phyloP scores from a whole-genome alignment of 2,329 filamentous ascomycete species.

The Botrytis aclada region DNA sequence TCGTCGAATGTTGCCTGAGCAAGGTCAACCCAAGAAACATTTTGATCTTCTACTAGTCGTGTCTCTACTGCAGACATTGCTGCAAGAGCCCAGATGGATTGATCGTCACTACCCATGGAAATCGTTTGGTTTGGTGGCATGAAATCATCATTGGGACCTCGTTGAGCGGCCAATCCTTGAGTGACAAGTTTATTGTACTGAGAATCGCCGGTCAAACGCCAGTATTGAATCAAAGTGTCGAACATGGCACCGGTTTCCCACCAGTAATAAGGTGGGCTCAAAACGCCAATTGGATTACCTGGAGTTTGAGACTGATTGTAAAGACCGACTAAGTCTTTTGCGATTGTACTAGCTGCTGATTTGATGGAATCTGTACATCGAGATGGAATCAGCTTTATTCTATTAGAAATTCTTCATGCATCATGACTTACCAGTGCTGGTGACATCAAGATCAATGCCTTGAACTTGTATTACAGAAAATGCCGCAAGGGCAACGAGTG shows the following conservation, averaged over 20 bases:
- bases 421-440: constrained; percentile 20
- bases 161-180: constrained; percentile 56
- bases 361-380: constrained; percentile 29
- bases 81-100: constrained; percentile 67
- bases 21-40: constrained; percentile 43
- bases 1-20: constrained; percentile 68
- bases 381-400: background rate
- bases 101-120: constrained; percentile 66
- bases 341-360: constrained; percentile 25
- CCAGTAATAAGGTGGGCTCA: constrained; percentile 46
- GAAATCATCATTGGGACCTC: constrained; percentile 56
- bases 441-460: constrained; percentile 22
- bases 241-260: constrained; percentile 71
- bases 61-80: constrained; percentile 66
- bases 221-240: constrained; percentile 67
- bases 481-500: constrained; percentile 25
- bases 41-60: constrained; percentile 56
- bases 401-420: no score
- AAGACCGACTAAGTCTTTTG: constrained; percentile 23
- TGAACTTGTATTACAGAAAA: constrained; percentile 21
- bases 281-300: constrained; percentile 23
- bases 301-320: constrained; percentile 28
- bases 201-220: constrained; percentile 56
- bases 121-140: constrained; percentile 59
- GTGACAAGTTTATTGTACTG: constrained; percentile 59